Percentiles rank a stretch among this genome's conserved stretches.
Evolutionary conservation across 768 basidiomycete genomes (phyloP).

Genomic region (Lepiota venenata): DNA sequence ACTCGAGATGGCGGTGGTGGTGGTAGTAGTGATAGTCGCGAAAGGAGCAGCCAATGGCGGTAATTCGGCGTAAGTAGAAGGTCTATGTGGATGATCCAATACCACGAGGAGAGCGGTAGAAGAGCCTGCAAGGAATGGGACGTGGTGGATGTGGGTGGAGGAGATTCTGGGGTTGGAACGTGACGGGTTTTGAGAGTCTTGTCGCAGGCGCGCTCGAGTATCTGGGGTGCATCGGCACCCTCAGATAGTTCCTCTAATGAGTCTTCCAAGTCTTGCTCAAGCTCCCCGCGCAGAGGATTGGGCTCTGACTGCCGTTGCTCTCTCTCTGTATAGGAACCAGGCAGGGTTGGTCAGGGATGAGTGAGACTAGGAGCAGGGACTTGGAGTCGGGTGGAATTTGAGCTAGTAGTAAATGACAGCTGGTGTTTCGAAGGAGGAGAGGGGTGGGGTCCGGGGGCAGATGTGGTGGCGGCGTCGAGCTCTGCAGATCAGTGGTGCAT

Average conservation of each 20-base stretch:
- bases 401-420: slow-evolving; percentile 25
- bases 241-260: slow-evolving; percentile 62
- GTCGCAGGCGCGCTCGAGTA: slow-evolving; percentile 70
- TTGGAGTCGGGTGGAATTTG: slow-evolving; percentile 15
- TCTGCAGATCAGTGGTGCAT: slow-evolving; percentile 85
- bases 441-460: slow-evolving; percentile 8
- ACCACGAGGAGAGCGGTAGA: slow-evolving; percentile 69
- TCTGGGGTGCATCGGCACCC: slow-evolving; percentile 65
- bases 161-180: slow-evolving; percentile 19
- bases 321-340: slow-evolving; percentile 12
- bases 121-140: slow-evolving; percentile 55
- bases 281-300: slow-evolving; percentile 9
- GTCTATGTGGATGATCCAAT: slow-evolving; percentile 41
- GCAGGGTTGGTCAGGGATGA: slow-evolving; percentile 8
- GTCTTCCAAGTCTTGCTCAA: slow-evolving; percentile 28
- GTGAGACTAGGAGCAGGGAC: slow-evolving; percentile 14
- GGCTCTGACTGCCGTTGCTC: slow-evolving; percentile 7
- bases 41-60: not conserved
- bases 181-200: slow-evolving; percentile 62
- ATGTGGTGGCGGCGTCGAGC: slow-evolving; percentile 26
- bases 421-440: slow-evolving; percentile 16
- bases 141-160: not conserved
- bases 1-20: not conserved
- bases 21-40: slow-evolving; percentile 1
- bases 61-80: not conserved